phyloP scores from a whole-genome alignment of 805 yeast species.

The Kuraishia hungarica region DNA sequence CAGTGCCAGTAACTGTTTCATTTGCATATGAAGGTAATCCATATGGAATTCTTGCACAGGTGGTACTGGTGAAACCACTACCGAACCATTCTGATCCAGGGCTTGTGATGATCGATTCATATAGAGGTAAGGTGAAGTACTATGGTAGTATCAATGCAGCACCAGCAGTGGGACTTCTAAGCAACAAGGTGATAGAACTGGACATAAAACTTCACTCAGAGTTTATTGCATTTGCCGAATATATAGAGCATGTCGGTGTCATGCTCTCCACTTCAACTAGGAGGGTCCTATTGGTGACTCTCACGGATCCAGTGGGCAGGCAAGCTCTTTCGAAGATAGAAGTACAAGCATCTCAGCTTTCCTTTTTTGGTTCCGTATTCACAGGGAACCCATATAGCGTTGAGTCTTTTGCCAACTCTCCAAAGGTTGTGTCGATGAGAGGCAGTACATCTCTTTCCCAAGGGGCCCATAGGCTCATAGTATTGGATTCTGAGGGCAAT shows the following conservation, averaged over 20 bases:
- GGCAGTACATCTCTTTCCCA: slow-evolving; percentile 43
- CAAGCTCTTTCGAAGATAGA: slow-evolving; percentile 25
- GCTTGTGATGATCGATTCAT: slow-evolving; percentile 52
- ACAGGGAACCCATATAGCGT: slow-evolving; percentile 9
- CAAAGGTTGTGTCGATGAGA: slow-evolving; percentile 50
- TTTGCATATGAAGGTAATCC: slow-evolving; percentile 30
- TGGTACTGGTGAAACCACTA: slow-evolving; percentile 36
- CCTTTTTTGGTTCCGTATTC: slow-evolving; percentile 12
- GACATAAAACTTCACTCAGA: slow-evolving; percentile 45
- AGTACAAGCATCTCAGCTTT: slow-evolving; percentile 12
- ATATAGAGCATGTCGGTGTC: slow-evolving; percentile 69
- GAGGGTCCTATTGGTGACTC: slow-evolving; percentile 49
- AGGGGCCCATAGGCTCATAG: slow-evolving; percentile 34
- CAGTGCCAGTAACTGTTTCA: slow-evolving; percentile 46
- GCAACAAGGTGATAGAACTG: slow-evolving; percentile 23
- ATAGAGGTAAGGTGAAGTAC: slow-evolving; percentile 52
- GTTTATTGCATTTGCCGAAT: slow-evolving; percentile 43
- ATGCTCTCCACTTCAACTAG: slow-evolving; percentile 64
- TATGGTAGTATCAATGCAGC: slow-evolving; percentile 71
- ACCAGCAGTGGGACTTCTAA: slow-evolving; percentile 51
- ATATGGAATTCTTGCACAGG: slow-evolving; percentile 34
- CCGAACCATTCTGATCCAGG: slow-evolving; percentile 60
- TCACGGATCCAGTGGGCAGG: slow-evolving; percentile 64
- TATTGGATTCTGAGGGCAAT: slow-evolving; percentile 38
- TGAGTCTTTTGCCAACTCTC: slow-evolving; percentile 16